phyloP scores from a whole-genome alignment of 2,329 filamentous ascomycete genomes.

The Scorias spongiosa region DNA sequence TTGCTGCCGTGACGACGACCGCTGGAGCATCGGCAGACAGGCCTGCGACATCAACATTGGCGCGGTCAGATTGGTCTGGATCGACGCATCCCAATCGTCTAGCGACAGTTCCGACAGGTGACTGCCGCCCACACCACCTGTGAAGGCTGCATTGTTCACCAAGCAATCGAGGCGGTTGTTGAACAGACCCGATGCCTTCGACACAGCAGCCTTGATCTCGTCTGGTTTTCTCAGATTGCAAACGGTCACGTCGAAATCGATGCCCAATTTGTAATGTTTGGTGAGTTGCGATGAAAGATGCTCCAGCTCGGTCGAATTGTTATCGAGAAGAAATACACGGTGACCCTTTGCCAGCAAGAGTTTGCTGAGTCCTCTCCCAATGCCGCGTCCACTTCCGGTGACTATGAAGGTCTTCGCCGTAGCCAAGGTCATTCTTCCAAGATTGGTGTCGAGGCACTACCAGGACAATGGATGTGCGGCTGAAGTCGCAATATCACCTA shows the following conservation, averaged over 20 bases:
- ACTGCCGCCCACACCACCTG: conserved; percentile 19
- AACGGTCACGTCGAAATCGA: conserved; percentile 9
- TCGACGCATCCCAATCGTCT: conserved; percentile 23
- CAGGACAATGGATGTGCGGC: too few relatives aligned
- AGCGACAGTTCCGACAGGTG: conserved; percentile 19
- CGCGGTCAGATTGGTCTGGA: conserved; percentile 26
- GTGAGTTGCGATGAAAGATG: conserved; percentile 19
- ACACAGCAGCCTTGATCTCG: conserved; percentile 18
- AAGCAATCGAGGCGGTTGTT: conserved; percentile 24
- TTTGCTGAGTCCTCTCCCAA: conserved; percentile 23
- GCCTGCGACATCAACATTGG: conserved; percentile 16
- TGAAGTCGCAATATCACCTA: too few relatives aligned
- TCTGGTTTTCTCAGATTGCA: conserved; percentile 14
- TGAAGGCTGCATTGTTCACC: conserved; percentile 29
- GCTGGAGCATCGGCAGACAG: conserved; percentile 15
- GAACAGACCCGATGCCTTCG: conserved; percentile 21
- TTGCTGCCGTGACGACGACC: conserved; percentile 3
- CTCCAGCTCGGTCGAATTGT: conserved; percentile 23
- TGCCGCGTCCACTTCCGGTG: conserved; percentile 24
- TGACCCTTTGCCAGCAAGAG: conserved; percentile 25
- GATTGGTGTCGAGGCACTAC: too few relatives aligned
- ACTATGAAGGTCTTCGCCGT: conserved; percentile 26
- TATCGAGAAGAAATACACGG: conserved; percentile 27
- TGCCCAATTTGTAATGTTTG: conserved; percentile 4
- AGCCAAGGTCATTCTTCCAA: background rate